phyloP scores from a whole-genome alignment of 495 filamentous ascomycete species.

The Pyrenula massariospora region DNA sequence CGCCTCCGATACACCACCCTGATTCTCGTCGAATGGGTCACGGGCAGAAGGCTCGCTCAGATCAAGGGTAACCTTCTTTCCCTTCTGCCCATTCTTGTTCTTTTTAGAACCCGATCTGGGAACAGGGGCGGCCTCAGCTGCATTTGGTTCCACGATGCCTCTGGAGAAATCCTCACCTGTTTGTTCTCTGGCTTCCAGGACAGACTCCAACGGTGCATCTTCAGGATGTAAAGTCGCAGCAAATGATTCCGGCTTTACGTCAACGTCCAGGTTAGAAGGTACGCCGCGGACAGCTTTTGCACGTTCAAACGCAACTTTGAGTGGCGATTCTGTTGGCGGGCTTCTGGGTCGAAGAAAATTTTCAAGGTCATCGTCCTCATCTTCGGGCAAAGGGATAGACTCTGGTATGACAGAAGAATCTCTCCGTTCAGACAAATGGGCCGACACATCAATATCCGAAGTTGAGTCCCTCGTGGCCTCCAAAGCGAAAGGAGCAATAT shows the following conservation, averaged over 20 bases:
- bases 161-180: not conserved
- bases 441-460: no score
- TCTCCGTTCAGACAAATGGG: no score
- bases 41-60: not conserved
- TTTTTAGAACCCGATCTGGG: not conserved
- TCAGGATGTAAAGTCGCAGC: not conserved
- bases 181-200: not conserved
- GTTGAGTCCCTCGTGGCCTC: no score
- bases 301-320: not conserved
- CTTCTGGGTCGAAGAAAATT: not conserved
- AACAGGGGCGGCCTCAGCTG: not conserved
- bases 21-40: not conserved
- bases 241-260: not conserved
- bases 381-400: not conserved
- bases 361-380: not conserved
- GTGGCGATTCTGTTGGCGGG: not conserved
- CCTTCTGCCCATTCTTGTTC: not conserved
- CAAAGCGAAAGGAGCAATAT: not conserved
- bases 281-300: not conserved
- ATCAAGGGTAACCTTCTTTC: not conserved
- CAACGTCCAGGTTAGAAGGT: not conserved
- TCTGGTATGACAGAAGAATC: not conserved
- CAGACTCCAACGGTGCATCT: not conserved
- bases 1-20: not conserved
- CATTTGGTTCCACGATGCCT: not conserved